A percentile compares a stretch with the other conserved stretches of the same genome.
phyloP scores from a whole-genome alignment of 2,329 filamentous ascomycete species.

The Zasmidium angulare region DNA sequence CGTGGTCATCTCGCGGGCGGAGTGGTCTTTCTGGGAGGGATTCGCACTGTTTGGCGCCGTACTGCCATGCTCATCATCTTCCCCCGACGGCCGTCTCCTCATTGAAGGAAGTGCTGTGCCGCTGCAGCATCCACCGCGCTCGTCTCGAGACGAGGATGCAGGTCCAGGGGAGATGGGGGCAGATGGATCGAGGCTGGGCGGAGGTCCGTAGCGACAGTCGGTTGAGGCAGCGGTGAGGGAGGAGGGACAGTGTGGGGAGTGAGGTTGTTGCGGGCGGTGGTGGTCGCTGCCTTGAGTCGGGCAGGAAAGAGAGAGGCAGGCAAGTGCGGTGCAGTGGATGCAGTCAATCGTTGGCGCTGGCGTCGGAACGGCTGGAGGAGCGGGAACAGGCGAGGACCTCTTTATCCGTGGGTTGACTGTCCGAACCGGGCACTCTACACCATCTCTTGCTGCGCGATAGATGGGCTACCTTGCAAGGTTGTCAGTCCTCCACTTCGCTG shows the following conservation, averaged over 20 bases:
- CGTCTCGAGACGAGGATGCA: not conserved
- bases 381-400: not conserved
- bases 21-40: slow-evolving; percentile 19
- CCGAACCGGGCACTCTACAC: no score
- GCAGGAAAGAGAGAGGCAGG: not conserved
- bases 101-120: slow-evolving; percentile 23
- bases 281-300: not conserved
- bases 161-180: not conserved
- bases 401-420: no score
- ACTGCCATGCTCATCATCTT: slow-evolving; percentile 39
- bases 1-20: slow-evolving; percentile 25
- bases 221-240: not conserved
- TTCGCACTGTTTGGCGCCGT: not conserved
- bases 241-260: no score
- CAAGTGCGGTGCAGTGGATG: not conserved
- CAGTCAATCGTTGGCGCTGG: not conserved
- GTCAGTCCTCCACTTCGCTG: no score
- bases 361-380: not conserved
- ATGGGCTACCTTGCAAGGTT: no score
- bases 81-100: slow-evolving; percentile 42
- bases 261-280: not conserved
- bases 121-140: not conserved
- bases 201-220: not conserved
- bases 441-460: no score
- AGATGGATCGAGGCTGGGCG: not conserved